Evolutionary conservation across 805 yeast species (phyloP).

Genomic region (Metschnikowia kofuensis): DNA sequence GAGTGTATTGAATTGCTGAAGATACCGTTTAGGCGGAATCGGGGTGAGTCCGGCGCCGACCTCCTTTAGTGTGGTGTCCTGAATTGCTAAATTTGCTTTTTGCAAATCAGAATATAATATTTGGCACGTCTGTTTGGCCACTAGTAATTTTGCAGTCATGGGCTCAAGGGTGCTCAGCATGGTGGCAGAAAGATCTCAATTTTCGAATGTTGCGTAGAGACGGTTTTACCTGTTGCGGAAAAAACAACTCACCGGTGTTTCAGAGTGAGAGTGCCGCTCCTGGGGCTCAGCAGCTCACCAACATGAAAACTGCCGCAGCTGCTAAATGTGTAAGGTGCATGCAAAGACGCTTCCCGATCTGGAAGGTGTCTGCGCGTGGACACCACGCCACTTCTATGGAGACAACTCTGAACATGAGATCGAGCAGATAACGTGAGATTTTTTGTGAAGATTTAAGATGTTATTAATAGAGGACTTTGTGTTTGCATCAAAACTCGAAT

Average conservation of each 20-base stretch:
- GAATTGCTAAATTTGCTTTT: constrained; percentile 37
- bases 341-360: constrained; percentile 3
- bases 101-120: constrained; percentile 50
- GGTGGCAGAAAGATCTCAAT: not conserved
- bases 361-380: constrained; percentile 7
- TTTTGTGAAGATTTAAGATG: no score
- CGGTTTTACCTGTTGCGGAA: constrained; percentile 6
- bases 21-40: constrained; percentile 25
- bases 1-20: constrained; percentile 37
- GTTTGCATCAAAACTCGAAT: no score
- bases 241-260: constrained; percentile 4
- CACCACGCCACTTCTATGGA: not conserved
- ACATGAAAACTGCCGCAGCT: not conserved
- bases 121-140: constrained; percentile 16
- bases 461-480: no score
- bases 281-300: not conserved
- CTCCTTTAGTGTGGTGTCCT: constrained; percentile 45
- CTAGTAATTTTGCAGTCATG: constrained; percentile 2
- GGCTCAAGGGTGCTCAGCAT: constrained; percentile 8
- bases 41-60: constrained; percentile 34
- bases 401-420: no score
- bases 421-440: no score
- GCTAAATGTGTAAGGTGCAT: constrained; percentile 6
- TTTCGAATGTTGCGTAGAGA: not conserved
- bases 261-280: not conserved